A percentile compares a stretch with the other conserved stretches of the same genome.
These are phyloP conservation scores for Penicillium olsonii DNA, from an alignment of 2,329 filamentous ascomycete species.

Conservation along the genomic window DNA sequence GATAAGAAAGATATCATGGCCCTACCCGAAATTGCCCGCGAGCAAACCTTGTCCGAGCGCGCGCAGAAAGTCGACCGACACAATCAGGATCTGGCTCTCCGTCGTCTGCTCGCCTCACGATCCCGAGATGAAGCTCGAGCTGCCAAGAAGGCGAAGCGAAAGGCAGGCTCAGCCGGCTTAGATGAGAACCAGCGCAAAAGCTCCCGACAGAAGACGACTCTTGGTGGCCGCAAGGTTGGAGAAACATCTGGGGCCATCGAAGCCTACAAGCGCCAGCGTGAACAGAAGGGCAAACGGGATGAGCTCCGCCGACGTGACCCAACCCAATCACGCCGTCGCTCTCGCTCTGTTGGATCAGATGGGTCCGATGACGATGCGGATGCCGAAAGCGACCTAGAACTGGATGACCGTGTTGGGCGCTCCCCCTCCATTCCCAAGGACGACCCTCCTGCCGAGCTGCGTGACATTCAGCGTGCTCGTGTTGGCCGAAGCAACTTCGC, in stretches of 20 bases:
- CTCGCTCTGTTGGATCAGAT: constrained; percentile 63
- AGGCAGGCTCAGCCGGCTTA: constrained; percentile 74
- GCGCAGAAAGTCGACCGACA: constrained; percentile 78
- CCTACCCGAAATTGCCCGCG: constrained; percentile 87
- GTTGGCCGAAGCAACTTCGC: constrained; percentile 85
- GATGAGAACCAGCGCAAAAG: constrained; percentile 77
- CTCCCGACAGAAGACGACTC: constrained; percentile 68
- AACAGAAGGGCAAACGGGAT: constrained; percentile 57
- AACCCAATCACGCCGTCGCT: constrained; percentile 54
- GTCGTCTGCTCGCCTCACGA: constrained; percentile 71
- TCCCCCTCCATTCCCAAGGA: constrained; percentile 59
- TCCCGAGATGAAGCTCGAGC: constrained; percentile 60
- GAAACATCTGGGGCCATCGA: constrained; percentile 75
- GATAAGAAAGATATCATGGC: constrained; percentile 79
- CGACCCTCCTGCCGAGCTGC: constrained; percentile 69
- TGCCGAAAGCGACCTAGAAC: constrained; percentile 78
- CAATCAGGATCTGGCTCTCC: constrained; percentile 78
- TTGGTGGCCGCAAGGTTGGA: constrained; percentile 66
- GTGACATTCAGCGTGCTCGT: constrained; percentile 81
- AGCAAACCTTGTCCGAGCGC: constrained; percentile 85
- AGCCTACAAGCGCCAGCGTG: constrained; percentile 61
- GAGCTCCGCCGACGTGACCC: constrained; percentile 48
- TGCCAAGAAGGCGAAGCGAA: constrained; percentile 64
- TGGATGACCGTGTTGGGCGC: constrained; percentile 61
- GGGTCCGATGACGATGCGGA: constrained; percentile 65